Conservation (phyloP, 805 yeast species). For the Kluyveromyces aestuarii region DNA sequence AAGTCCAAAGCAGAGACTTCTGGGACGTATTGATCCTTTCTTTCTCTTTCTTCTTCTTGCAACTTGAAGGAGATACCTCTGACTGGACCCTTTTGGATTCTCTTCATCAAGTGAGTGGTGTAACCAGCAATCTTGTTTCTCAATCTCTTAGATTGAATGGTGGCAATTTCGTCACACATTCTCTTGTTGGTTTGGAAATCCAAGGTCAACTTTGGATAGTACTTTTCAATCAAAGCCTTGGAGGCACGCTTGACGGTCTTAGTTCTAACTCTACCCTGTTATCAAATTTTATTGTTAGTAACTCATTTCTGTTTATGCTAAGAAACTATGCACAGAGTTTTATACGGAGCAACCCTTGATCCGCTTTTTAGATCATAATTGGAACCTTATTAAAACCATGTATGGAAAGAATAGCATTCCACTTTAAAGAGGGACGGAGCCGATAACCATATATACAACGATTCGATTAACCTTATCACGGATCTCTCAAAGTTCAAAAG, state of each 20-base stretch:
- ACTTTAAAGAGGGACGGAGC: too few relatives aligned
- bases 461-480: too few relatives aligned
- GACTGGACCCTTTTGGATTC: slow-evolving; percentile 99
- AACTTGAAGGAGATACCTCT: slow-evolving; percentile 99
- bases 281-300: slow-evolving; percentile 16
- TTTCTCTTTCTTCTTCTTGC: slow-evolving; percentile 99
- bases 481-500: too few relatives aligned
- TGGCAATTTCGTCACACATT: slow-evolving; percentile 96
- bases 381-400: too few relatives aligned
- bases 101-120: slow-evolving; percentile 99
- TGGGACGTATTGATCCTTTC: slow-evolving; percentile 99
- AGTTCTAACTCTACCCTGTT: slow-evolving; percentile 99
- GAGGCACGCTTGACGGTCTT: slow-evolving; percentile 99
- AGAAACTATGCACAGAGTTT: background rate
- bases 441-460: too few relatives aligned
- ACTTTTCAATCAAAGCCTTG: slow-evolving; percentile 97
- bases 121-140: slow-evolving; percentile 99
- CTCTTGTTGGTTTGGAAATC: slow-evolving; percentile 99
- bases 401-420: too few relatives aligned
- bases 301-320: background rate
- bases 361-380: background rate
- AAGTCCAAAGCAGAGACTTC: slow-evolving; percentile 99
- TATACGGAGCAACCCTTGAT: background rate
- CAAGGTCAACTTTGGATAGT: slow-evolving; percentile 98
- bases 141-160: slow-evolving; percentile 98